Base-by-base conservation (phyloP, 305 asterid species). In the Rubia occidens region DNA sequence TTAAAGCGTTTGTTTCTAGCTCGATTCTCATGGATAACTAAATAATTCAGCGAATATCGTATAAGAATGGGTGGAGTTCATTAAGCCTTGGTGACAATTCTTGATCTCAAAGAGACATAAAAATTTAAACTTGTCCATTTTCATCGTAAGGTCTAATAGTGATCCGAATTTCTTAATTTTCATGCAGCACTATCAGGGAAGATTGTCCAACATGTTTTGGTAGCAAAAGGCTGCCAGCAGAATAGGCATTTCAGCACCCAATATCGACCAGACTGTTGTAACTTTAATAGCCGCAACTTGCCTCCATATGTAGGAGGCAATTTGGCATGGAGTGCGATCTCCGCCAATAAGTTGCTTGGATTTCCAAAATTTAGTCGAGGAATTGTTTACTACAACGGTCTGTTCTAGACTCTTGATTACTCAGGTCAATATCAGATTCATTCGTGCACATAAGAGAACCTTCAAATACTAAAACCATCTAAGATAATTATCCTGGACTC, bases 191-290 rank as follows among this genome's bases (percentile, higher is more conserved):
- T 89, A 64, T 83, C 96, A 67, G 96, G 90, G 95, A 94, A 91
- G 97, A 75, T 86, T 85, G 85, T 89, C 76, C 93, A 86, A 82
- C 97, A 85, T 86, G 82, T 84, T 76, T 82, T 89, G 91, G 95
- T 85, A 86, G 96, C 98, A 70, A 83, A 84, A 74, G 78, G 95
- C 97, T 94, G 89, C 97, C 97, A 94, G 89, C 90, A 88, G 83
- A 87, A 94, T 87, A 90, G 89, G 80, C 85, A 82, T 73, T 84
- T 86, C 84, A 81, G 90, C 86, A 82, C 84, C 84, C 88, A 80
- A 81, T 79, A 80, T 79, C 82, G 75, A 83, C 84, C 62, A 86
- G 86, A 83, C 69, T 78, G 78, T 82, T 87, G 82, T 86, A 83
- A 80, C 81, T 83, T 80, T 78, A 80, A 77, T 87, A 89, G 82